These are phyloP conservation scores for Pseudocercospora vitis DNA, from an alignment of 2,329 filamentous ascomycete species.

Conservation along the genomic window DNA sequence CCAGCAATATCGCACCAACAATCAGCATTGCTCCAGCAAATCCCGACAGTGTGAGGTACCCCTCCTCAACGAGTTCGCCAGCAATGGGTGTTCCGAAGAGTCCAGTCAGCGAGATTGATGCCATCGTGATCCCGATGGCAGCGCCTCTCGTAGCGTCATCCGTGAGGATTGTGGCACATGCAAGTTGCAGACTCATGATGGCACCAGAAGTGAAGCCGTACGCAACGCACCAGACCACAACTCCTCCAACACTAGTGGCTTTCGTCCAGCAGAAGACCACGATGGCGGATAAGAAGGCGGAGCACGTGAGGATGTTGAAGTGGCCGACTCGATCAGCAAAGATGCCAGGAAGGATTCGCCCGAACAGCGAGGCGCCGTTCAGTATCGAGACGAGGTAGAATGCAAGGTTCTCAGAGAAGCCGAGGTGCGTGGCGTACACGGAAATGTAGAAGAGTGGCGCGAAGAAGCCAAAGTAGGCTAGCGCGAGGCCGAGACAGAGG, in stretches of 20 bases:
- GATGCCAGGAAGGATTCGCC: slow-evolving; percentile 43
- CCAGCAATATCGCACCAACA: slow-evolving; percentile 18
- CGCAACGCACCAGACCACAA: slow-evolving; percentile 34
- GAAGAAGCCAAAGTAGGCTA: slow-evolving; percentile 36
- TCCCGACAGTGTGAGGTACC: slow-evolving; percentile 21
- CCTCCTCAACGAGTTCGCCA: slow-evolving; percentile 26
- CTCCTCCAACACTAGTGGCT: slow-evolving; percentile 25
- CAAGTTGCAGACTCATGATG: slow-evolving; percentile 49
- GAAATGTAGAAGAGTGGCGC: slow-evolving; percentile 44
- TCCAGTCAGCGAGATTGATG: slow-evolving; percentile 44
- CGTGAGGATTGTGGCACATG: slow-evolving; percentile 48
- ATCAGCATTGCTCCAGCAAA: slow-evolving; percentile 26
- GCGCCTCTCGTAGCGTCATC: slow-evolving; percentile 43
- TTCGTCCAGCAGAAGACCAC: slow-evolving; percentile 39
- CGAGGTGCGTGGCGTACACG: slow-evolving; percentile 37
- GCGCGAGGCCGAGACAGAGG: slow-evolving; percentile 27
- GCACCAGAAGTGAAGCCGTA: slow-evolving; percentile 49
- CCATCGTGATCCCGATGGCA: slow-evolving; percentile 47
- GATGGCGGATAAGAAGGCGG: slow-evolving; percentile 39
- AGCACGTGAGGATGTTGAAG: slow-evolving; percentile 44
- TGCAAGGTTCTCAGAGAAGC: slow-evolving; percentile 27
- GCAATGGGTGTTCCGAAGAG: slow-evolving; percentile 29
- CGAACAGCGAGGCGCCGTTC: slow-evolving; percentile 44
- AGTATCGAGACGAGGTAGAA: slow-evolving; percentile 42
- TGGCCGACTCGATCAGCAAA: slow-evolving; percentile 43